Base-by-base conservation (phyloP, 1,284 basidiomycete genomes). In the Macrocystidia cucumis region DNA sequence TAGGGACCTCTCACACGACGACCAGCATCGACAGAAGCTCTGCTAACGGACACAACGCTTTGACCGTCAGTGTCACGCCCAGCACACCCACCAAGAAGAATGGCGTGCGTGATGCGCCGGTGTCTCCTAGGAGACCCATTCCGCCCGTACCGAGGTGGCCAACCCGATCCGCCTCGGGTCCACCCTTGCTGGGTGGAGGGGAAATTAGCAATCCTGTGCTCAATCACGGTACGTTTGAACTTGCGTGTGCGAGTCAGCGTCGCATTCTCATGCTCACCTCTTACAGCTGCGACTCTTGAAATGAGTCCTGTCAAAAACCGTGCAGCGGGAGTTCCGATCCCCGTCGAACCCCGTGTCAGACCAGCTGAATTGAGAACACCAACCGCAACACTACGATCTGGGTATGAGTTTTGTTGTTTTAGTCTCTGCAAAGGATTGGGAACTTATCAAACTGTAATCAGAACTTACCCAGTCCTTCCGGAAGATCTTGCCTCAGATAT, bases 401-500 rank as follows among this genome's bases (percentile, higher is more conserved):
- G 79, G 84, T 86, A 54, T 44, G 72, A 56, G 26, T 27, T 38
- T 38, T 37, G 29, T 16, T 21, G 34, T 34, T 25, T 27, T 33
- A 17, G 14, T n/a, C 14, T 22, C 35, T 5, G 2, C 11, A 21
- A 34, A 35, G 22, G 33, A 20, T 36, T 14, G 19, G 14, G 13
- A 18, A 18, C n/a, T 9, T 7, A 25, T 11, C 27, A n/a, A n/a
- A n/a, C n/a, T 3, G 20, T 33, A 23, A 19, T 23, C 43, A 83
- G 80, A 23, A 69, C 70, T 18, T 77, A 83, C 47, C 81, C 79
- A 6, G 67, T 78, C 11, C 64, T 91, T 12, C 90, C 89, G 0
- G 63, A 77, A 18, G 84, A 83, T 38, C 75, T 92, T 31, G 82
- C 78, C 1, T 74, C 72, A 18, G 86, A 91, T 44, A 91, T 91